Conservation (phyloP, 108 stramenopile genomes). For the Fragilariopsis cylindrus region DNA sequence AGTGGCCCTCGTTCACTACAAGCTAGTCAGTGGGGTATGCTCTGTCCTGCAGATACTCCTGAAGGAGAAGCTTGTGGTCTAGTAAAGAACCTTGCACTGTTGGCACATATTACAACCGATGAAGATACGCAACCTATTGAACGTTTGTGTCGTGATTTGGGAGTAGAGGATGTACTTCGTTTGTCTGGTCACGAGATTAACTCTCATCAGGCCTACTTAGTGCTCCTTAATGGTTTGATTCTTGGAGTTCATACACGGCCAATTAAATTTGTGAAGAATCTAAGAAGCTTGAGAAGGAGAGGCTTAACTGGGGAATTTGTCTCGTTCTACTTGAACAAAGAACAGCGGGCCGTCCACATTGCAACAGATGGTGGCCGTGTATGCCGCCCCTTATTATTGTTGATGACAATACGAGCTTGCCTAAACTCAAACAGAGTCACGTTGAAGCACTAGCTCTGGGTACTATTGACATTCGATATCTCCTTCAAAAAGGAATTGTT, state of each 20-base stretch:
- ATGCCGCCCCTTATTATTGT: conserved; percentile 96
- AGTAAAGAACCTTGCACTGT: conserved; percentile 95
- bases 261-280: conserved; percentile 63
- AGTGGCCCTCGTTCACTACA: conserved; percentile 97
- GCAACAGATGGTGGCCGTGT: conserved; percentile 98
- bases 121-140: conserved; percentile 90
- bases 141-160: conserved; percentile 91
- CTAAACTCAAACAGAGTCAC: conserved; percentile 80
- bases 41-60: conserved; percentile 96
- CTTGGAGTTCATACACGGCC: conserved; percentile 88
- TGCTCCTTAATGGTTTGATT: conserved; percentile 96
- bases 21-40: conserved; percentile 99
- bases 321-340: conserved; percentile 93
- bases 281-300: conserved; percentile 84
- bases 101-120: conserved; percentile 96
- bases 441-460: conserved; percentile 80
- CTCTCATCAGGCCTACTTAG: conserved; percentile 75
- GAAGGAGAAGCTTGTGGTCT: conserved; percentile 98
- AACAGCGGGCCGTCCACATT: conserved; percentile 94
- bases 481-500: conserved; percentile 91
- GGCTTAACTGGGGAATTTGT: conserved; percentile 96
- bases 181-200: conserved; percentile 92
- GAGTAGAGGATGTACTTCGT: conserved; percentile 93
- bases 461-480: conserved; percentile 68
- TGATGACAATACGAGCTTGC: conserved; percentile 78